Conservation (phyloP, 2,329 filamentous ascomycete genomes). For the Fusarium nanum region DNA sequence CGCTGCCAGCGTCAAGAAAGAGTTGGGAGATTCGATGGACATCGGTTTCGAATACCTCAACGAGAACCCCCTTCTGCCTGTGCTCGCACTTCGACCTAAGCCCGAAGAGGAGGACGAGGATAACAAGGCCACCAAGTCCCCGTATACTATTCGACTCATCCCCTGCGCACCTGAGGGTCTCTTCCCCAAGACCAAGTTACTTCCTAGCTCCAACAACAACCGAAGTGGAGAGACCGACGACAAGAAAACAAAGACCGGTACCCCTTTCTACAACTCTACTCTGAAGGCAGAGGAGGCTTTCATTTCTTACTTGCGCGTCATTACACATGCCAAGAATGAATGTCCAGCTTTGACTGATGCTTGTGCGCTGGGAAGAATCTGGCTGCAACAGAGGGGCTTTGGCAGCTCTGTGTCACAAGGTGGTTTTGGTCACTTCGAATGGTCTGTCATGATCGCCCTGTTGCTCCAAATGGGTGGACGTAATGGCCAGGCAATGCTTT, state of each 20-base stretch:
- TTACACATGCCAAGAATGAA: slow-evolving; percentile 75
- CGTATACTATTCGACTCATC: slow-evolving; percentile 78
- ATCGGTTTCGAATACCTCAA: slow-evolving; percentile 74
- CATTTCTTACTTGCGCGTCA: slow-evolving; percentile 77
- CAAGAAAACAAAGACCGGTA: slow-evolving; percentile 61
- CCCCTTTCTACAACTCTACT: slow-evolving; percentile 90
- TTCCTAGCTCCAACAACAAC: slow-evolving; percentile 76
- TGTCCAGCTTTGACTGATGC: slow-evolving; percentile 83
- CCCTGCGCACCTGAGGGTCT: slow-evolving; percentile 75
- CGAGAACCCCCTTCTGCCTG: slow-evolving; percentile 81
- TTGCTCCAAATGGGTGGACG: slow-evolving; percentile 82
- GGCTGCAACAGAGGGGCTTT: slow-evolving; percentile 90
- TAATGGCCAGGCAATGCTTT: slow-evolving; percentile 77
- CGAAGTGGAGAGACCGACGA: slow-evolving; percentile 64
- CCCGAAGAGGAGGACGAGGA: slow-evolving; percentile 34
- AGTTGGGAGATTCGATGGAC: slow-evolving; percentile 64
- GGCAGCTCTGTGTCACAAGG: slow-evolving; percentile 75
- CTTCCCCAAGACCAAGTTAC: slow-evolving; percentile 78
- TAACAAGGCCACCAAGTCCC: slow-evolving; percentile 47
- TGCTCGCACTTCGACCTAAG: slow-evolving; percentile 62
- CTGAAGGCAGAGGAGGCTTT: slow-evolving; percentile 82
- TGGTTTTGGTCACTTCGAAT: slow-evolving; percentile 95
- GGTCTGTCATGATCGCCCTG: slow-evolving; percentile 82
- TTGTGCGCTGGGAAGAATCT: slow-evolving; percentile 85
- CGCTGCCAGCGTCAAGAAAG: slow-evolving; percentile 73